Evolutionary conservation across 768 basidiomycete species (phyloP), one percentile per base, ranked within the genome.

Genomic region (Trametes cingulata): DNA sequence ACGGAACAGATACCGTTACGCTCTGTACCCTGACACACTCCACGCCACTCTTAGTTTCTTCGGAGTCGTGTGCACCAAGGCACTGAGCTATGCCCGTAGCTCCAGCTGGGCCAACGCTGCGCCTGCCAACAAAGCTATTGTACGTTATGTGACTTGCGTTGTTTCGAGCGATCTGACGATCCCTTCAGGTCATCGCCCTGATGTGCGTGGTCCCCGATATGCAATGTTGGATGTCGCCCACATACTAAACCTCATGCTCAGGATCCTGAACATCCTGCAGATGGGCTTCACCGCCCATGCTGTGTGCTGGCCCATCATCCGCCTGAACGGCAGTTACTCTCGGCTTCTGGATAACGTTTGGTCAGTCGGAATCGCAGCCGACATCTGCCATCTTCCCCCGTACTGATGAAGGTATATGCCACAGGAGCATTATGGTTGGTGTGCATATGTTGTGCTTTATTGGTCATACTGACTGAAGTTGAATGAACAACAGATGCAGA

Each of bases 341-440:
- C 43, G 17, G 6, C 29, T 53, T 2, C 9, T 53, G 19, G 12
- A 47, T 10, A 25, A 29, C 20, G 43, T 52, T 9, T 46, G 55
- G 61, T 52, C 3, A 57, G 56, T 3, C 1, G 15, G 37, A 9
- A 20, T 45, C 3, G n/a, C n/a, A 12, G 5, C 15, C 25, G n/a
- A n/a, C 6, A 10, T 33, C 29, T 33, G 29, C 29, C 10, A 33
- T 33, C 10, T 5, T 33, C 29, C 29, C 10, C 10, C 29, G 29
- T 33, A 33, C 29, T 33, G 6, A 33, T 10, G 29, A 33, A 5
- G 29, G 29, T 19, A 17, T 27, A 15, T 2, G 6, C n/a, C 25
- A 24, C 48, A 61, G 60, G 60, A 56, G 49, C 35, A 61, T 61
- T 12, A 45, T 51, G 46, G 60, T 61, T 25, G 10, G 45, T 12